These are phyloP conservation scores for Wickerhamiella parazyma DNA, from an alignment of 805 yeast genomes.

Conservation along the genomic window DNA sequence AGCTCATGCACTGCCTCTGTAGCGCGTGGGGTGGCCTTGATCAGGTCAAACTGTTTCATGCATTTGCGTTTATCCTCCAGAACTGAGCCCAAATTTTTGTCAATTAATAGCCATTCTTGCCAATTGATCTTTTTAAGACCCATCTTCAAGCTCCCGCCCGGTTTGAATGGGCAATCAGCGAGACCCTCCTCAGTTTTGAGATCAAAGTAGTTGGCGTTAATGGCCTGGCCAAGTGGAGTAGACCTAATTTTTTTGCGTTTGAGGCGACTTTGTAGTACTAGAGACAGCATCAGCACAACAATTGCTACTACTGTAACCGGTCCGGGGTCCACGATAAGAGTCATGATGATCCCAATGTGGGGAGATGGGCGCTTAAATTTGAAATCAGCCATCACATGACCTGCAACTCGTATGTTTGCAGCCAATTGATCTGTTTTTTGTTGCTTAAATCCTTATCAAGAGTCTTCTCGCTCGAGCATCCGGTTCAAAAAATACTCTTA, in stretches of 20 bases:
- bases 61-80: background rate
- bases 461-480: no score
- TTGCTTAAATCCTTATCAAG: no score
- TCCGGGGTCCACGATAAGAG: background rate
- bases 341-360: background rate
- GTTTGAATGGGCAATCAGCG: background rate
- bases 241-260: background rate
- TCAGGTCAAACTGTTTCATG: constrained; percentile 18
- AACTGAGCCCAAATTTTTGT: background rate
- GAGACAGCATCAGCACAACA: background rate
- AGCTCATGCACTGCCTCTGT: constrained; percentile 30
- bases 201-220: background rate
- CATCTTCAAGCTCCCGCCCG: background rate
- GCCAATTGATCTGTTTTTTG: no score
- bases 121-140: background rate
- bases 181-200: background rate
- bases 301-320: background rate
- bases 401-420: no score
- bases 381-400: no score
- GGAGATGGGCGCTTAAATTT: background rate
- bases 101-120: constrained; percentile 4
- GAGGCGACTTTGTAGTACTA: background rate
- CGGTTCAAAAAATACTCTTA: background rate
- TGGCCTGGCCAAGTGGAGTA: background rate
- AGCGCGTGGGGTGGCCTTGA: constrained; percentile 15